Conservation (phyloP, 1,139 yeast species). For the Eremothecium cymbalariae region DNA sequence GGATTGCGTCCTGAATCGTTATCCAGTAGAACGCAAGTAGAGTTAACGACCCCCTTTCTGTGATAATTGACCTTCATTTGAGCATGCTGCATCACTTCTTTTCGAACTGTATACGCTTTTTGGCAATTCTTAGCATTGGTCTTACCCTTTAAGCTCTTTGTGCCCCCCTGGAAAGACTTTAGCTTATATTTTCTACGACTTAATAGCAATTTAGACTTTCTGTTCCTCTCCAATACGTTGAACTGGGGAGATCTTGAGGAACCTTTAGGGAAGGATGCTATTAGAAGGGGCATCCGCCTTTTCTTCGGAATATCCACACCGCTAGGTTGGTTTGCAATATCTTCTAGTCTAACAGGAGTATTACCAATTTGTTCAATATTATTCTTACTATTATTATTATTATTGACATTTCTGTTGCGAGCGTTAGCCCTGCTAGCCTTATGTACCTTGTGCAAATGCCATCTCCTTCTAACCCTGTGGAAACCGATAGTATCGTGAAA, state of each 20-base stretch:
- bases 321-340: constrained; percentile 23
- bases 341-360: constrained; percentile 24
- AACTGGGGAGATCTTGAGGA: constrained; percentile 24
- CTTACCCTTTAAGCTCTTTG: not conserved
- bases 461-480: constrained; percentile 18
- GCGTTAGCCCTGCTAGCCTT: constrained; percentile 10
- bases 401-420: constrained; percentile 1
- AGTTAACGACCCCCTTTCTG: constrained; percentile 24
- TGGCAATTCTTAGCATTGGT: not conserved
- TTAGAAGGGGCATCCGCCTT: constrained; percentile 24
- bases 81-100: constrained; percentile 21
- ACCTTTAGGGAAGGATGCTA: constrained; percentile 27
- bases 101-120: constrained; percentile 17
- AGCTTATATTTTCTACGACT: constrained; percentile 25
- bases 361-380: not conserved
- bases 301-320: constrained; percentile 14
- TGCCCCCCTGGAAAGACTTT: constrained; percentile 17
- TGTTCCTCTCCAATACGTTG: constrained; percentile 21
- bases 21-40: constrained; percentile 12
- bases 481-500: constrained; percentile 15
- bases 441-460: constrained; percentile 24
- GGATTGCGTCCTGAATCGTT: constrained; percentile 7
- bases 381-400: constrained; percentile 3
- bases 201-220: constrained; percentile 18
- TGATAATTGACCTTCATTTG: constrained; percentile 28